Base-by-base conservation (phyloP, 345 rosid species). In the Citrus maxima region DNA sequence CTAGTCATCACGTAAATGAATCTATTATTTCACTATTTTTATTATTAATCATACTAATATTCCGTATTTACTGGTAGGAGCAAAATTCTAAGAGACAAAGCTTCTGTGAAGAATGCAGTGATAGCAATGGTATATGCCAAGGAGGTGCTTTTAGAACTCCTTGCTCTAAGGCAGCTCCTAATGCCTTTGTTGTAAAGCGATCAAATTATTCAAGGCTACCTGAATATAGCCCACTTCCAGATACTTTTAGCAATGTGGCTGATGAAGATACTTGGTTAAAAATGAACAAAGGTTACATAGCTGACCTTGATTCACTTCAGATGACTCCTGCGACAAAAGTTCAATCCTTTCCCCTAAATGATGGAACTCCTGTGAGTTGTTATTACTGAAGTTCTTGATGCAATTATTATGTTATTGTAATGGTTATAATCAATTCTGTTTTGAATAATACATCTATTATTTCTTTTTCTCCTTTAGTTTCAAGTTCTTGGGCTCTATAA, bases 201-300 rank as follows among this genome's bases (percentile, higher is more conserved):
- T 93, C 99, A 84, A 91, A 86, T 83, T 87, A 90, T 82, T 81
- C 90, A 28, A 78, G 83, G 61, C 84, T 88, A 66, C 83, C 90
- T 66, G 97, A 87, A 73, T 92, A 54, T 77, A 96, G 99, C 82
- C 98, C 97, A 8, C 93, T 93, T 83, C 95, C 93, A 62, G 90
- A 93, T 85, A 80, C 88, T 78, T 83, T 90, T 70, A 89, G 93
- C 82, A 86, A 85, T 72, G 88, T 96, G 62, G 99, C 97, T 51
- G 99, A 96, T 82, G 97, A 96, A 87, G 99, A 96, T 77, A 87
- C 95, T 19, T 96, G 98, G 99, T 81, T 89, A 80, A 89, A 90
- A 88, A 87, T 96, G 90, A 96, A 96, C 85, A 90, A 90, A 79
- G 99, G 99, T 70, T 91, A 84, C 78, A 78, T 88, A 70, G 88